Evolutionary conservation across 2,329 filamentous ascomycete species (phyloP).

Genomic region (Ophiostoma australiae): DNA sequence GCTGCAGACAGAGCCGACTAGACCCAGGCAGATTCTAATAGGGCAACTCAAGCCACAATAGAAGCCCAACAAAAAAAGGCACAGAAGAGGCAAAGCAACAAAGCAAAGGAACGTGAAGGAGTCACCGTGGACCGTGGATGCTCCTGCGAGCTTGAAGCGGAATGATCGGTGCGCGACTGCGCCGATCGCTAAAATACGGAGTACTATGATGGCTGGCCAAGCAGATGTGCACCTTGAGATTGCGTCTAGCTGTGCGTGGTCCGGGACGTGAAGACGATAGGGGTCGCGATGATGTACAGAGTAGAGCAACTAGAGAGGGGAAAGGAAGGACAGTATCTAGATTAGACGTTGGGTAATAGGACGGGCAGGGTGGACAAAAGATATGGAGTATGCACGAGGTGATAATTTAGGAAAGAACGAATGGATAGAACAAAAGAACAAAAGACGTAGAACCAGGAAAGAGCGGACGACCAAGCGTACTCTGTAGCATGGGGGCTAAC

Average conservation of each 20-base stretch:
- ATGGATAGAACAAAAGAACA: conserved; percentile 3
- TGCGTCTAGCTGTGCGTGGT: not conserved
- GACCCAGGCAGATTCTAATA: not conserved
- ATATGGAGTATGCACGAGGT: not conserved
- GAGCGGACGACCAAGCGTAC: not conserved
- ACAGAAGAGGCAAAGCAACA: not conserved
- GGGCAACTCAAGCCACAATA: too few relatives aligned
- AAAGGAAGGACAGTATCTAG: not conserved
- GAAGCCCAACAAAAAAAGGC: not conserved
- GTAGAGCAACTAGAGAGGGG: not conserved
- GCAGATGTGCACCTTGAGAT: not conserved
- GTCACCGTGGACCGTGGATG: not conserved
- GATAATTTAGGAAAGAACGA: not conserved
- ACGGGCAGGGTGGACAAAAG: not conserved
- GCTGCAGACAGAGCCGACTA: not conserved
- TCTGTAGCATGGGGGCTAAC: not conserved
- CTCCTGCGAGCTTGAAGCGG: not conserved
- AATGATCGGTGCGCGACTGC: not conserved
- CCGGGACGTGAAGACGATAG: not conserved
- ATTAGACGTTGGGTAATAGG: not conserved
- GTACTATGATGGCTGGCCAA: not conserved
- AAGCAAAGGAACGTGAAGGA: not conserved
- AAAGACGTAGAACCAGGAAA: not conserved
- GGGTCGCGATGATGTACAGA: not conserved
- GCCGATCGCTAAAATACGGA: not conserved